These are phyloP conservation scores for Thalassiosira delicatula DNA, from an alignment of 352 stramenopile species.

Conservation along the genomic window DNA sequence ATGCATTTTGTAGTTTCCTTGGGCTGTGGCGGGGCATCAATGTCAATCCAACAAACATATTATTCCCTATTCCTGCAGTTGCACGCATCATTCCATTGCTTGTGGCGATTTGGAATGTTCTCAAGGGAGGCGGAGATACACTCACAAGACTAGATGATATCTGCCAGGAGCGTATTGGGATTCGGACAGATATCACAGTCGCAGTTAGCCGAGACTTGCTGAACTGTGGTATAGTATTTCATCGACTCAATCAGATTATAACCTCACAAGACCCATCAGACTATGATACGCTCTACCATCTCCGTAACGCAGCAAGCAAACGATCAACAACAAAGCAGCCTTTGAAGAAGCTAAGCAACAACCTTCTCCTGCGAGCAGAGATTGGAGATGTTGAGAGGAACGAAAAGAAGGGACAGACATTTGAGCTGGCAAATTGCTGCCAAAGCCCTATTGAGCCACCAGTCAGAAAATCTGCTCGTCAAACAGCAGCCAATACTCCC, in stretches of 20 bases:
- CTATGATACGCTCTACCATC: constrained; percentile 4
- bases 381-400: not conserved
- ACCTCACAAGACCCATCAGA: not conserved
- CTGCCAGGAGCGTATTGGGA: too few relatives aligned
- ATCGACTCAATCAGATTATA: constrained; percentile 9
- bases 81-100: constrained; percentile 22
- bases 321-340: not conserved
- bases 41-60: not conserved
- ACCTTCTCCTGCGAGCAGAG: not conserved
- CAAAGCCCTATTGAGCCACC: not conserved
- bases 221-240: constrained; percentile 15
- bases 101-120: too few relatives aligned
- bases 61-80: constrained; percentile 1
- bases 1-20: not conserved
- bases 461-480: not conserved
- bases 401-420: not conserved
- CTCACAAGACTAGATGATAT: too few relatives aligned
- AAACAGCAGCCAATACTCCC: not conserved
- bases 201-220: constrained; percentile 1
- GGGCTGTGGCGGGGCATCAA: constrained; percentile 4
- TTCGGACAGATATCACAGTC: too few relatives aligned
- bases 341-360: not conserved
- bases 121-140: too few relatives aligned
- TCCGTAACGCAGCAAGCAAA: not conserved
- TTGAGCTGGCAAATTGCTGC: not conserved